Evolutionary conservation across 2,329 filamentous ascomycete genomes (phyloP), one percentile per base, ranked within the genome.

Genomic region (Arthroderma sp.): DNA sequence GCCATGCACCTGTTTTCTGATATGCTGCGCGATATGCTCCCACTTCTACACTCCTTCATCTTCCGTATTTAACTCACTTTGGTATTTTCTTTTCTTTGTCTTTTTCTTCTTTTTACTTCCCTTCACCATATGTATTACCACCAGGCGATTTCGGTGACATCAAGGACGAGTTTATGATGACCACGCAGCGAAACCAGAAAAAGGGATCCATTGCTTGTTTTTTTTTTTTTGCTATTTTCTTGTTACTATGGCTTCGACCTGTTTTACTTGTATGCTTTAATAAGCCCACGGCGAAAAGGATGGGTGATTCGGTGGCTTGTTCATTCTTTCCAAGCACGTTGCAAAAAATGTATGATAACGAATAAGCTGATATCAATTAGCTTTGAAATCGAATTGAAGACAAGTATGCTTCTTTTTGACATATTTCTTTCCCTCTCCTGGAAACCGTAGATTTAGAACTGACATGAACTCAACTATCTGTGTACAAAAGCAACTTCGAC

Each of bases 1-100:
- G 23, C 7, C 2, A 17, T 17, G 25, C 21, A 31, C 23, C 44
- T 51, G 44, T 11, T 31, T 31, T 17, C 44, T 51, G 44, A 51
- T 44, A 44, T 51, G 19, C 13, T 33, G n/a, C 25, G 25, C 44
- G 23, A 51, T 51, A 51, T 51, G 44, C 44, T 51, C 44, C 44
- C 25, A 51, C 23, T 19, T 51, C 44, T 51, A 51, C 44, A 33
- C 25, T 51, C 44, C 25, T 51, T 51, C 44, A 51, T 51, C 44
- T 51, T 51, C 44, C 33, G 44, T 33, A 51, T 51, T 51, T 51
- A 51, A 51, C 44, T 13, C 44, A 33, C 44, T 51, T 51, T 51
- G 44, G 44, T 51, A 51, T 51, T 51, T 28, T 44, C 41, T 25
- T 23, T 11, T 5, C 25, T 47, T 47, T 28, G 2, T 7, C 4